phyloP scores from a whole-genome alignment of 2,329 filamentous ascomycete genomes.

The Epichloe elymi region DNA sequence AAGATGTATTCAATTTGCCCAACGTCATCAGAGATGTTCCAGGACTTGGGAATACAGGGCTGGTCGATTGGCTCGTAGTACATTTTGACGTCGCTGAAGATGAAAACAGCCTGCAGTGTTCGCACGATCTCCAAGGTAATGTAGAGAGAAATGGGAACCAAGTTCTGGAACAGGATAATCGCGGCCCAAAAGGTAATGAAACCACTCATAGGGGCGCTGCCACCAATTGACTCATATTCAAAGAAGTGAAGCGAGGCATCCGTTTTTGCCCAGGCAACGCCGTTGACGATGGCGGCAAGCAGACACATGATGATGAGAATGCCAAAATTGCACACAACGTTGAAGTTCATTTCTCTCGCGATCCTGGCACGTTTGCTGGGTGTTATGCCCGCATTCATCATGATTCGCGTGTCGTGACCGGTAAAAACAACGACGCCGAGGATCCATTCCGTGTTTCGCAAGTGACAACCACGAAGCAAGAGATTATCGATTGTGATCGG shows the following conservation, averaged over 20 bases:
- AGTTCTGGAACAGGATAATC: constrained; percentile 91
- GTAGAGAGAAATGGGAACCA: constrained; percentile 96
- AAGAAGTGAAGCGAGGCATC: constrained; percentile 70
- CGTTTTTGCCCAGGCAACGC: constrained; percentile 62
- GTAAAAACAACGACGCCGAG: constrained; percentile 90
- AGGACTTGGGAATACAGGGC: constrained; percentile 91
- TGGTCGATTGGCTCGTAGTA: constrained; percentile 93
- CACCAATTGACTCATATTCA: constrained; percentile 73
- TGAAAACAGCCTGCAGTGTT: constrained; percentile 88
- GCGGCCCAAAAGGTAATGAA: constrained; percentile 96
- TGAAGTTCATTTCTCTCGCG: constrained; percentile 88
- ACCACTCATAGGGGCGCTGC: constrained; percentile 62
- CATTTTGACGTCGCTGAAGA: constrained; percentile 92
- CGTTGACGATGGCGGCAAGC: constrained; percentile 71
- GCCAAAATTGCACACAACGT: constrained; percentile 91
- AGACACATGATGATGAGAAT: constrained; percentile 85
- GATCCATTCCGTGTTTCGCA: constrained; percentile 93
- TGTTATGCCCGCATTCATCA: constrained; percentile 95
- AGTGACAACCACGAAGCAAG: constrained; percentile 79
- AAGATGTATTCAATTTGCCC: constrained; percentile 99
- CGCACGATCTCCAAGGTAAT: constrained; percentile 94
- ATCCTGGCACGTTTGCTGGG: constrained; percentile 88
- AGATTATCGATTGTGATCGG: constrained; percentile 92
- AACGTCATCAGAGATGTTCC: constrained; percentile 97
- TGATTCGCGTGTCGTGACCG: constrained; percentile 94